phyloP scores from a whole-genome alignment of 148 eudicot genomes.

The Agrostemma githago region DNA sequence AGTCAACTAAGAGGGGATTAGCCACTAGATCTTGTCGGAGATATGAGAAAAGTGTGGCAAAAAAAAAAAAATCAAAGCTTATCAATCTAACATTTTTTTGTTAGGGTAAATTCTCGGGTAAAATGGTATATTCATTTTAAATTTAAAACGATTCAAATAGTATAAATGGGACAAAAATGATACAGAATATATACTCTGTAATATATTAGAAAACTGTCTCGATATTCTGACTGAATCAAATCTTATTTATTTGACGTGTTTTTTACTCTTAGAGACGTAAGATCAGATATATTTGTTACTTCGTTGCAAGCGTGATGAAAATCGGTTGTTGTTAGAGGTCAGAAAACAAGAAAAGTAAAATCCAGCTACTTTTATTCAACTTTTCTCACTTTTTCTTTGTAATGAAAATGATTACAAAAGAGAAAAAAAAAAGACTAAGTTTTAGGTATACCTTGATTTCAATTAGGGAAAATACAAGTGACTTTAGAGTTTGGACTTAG shows the following conservation, averaged over 20 bases:
- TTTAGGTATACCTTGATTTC: constrained; percentile 18
- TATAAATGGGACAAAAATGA: too few species aligned
- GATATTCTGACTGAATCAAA: too few species aligned
- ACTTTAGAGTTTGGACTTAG: not conserved
- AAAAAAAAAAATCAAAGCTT: not conserved
- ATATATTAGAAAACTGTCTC: too few species aligned
- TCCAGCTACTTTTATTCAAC: constrained; percentile 7
- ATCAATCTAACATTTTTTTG: not conserved
- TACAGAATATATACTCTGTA: too few species aligned
- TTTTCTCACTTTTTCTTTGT: not conserved
- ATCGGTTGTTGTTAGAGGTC: constrained; percentile 5
- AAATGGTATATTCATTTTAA: too few species aligned
- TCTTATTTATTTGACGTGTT: too few species aligned
- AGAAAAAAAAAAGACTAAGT: not conserved
- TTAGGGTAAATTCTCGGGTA: too few species aligned
- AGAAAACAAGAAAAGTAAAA: constrained; percentile 15
- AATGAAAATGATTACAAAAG: not conserved
- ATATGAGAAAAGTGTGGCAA: constrained; percentile 1
- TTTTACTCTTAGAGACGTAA: too few species aligned
- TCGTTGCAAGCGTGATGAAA: too few species aligned
- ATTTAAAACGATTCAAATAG: too few species aligned
- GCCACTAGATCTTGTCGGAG: constrained; percentile 28
- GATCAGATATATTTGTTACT: too few species aligned
- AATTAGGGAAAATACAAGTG: not conserved
- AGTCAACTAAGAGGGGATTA: constrained; percentile 30